Conservation (phyloP, 768 basidiomycete species). For the Cyclocybe aegerita region DNA sequence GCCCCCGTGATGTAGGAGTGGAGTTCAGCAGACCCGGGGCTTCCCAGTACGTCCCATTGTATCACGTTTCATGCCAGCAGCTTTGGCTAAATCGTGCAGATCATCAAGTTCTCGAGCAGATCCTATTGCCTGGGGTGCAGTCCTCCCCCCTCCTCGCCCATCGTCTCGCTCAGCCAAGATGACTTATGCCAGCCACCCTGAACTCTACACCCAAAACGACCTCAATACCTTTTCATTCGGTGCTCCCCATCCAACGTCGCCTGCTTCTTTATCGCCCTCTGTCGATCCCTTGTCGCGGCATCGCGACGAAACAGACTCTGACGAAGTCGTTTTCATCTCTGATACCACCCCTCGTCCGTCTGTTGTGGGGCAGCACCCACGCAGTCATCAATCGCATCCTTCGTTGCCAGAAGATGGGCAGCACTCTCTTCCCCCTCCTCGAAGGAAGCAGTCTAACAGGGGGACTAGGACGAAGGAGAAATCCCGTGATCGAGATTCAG, state of each 20-base stretch:
- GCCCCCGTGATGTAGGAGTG: conserved; percentile 14
- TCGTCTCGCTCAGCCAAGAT: conserved; percentile 10
- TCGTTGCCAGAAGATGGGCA: conserved; percentile 12
- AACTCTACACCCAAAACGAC: conserved; percentile 42
- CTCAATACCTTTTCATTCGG: conserved; percentile 51
- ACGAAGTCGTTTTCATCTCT: conserved; percentile 31
- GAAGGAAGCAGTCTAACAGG: conserved; percentile 4
- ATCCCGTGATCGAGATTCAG: conserved; percentile 23
- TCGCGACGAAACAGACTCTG: conserved; percentile 33
- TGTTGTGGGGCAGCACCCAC: conserved; percentile 32
- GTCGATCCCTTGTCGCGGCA: conserved; percentile 36
- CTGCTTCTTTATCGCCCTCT: conserved; percentile 26
- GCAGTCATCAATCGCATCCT: conserved; percentile 32
- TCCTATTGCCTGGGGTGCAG: neutral
- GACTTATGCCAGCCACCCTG: conserved; percentile 20
- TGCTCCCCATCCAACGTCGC: conserved; percentile 30
- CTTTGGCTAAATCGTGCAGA: neutral
- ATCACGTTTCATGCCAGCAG: neutral
- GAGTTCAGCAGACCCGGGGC: conserved; percentile 10
- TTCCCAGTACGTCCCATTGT: conserved; percentile 9
- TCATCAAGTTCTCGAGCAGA: conserved; percentile 1
- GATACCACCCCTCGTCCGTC: conserved; percentile 55
- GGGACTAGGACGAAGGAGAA: conserved; percentile 10
- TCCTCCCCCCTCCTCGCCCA: conserved; percentile 10
- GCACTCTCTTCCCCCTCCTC: conserved; percentile 12